These are phyloP conservation scores for Pythium biforme DNA, from an alignment of 352 stramenopile species.

Conservation along the genomic window DNA sequence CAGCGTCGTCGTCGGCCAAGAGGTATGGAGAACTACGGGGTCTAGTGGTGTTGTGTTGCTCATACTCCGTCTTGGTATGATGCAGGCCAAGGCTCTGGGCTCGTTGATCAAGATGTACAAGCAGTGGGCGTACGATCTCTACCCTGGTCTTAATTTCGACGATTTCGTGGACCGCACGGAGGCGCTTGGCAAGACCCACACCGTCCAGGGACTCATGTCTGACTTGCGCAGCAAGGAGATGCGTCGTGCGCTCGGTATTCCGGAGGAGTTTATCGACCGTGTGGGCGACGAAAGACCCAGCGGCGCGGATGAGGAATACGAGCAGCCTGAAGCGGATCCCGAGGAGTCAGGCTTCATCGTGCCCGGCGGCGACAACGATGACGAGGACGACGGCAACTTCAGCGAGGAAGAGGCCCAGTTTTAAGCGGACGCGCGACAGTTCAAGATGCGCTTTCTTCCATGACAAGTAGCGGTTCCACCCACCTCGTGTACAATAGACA, in stretches of 20 bases:
- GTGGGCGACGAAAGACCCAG: not conserved
- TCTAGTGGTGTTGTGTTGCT: no score
- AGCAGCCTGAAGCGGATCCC: slow-evolving; percentile 24
- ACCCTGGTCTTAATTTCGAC: slow-evolving; percentile 79
- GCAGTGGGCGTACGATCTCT: slow-evolving; percentile 84
- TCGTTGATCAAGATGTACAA: slow-evolving; percentile 82
- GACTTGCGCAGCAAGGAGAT: slow-evolving; percentile 62
- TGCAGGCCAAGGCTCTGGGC: slow-evolving; percentile 52
- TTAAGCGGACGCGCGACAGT: not conserved
- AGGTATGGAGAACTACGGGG: slow-evolving; percentile 39
- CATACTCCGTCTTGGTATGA: not conserved
- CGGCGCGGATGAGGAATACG: slow-evolving; percentile 14
- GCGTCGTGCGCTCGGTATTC: slow-evolving; percentile 30
- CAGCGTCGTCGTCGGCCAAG: slow-evolving; percentile 49
- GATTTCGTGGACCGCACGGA: slow-evolving; percentile 75
- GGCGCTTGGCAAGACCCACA: slow-evolving; percentile 50
- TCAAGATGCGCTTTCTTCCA: not conserved
- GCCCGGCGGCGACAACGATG: slow-evolving; percentile 20
- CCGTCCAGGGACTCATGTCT: slow-evolving; percentile 54
- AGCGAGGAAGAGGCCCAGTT: slow-evolving; percentile 26
- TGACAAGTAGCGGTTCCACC: not conserved
- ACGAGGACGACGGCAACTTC: slow-evolving; percentile 18
- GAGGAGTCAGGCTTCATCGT: slow-evolving; percentile 26
- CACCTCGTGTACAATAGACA: not conserved
- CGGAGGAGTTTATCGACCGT: slow-evolving; percentile 17